phyloP scores from a whole-genome alignment of 1,284 basidiomycete genomes.

The Schizophyllum commune region DNA sequence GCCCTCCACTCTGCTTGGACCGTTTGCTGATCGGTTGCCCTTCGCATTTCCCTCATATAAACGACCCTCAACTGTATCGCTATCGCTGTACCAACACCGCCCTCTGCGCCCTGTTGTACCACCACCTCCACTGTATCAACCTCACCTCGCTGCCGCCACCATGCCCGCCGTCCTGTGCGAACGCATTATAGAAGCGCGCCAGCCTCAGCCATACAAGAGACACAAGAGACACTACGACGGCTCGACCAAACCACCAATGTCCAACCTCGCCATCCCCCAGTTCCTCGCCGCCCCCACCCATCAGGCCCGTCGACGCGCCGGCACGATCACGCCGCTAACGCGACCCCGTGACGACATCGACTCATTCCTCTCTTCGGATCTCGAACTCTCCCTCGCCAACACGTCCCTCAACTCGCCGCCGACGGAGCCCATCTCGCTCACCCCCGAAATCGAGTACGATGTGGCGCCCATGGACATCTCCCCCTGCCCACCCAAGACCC shows the following conservation, averaged over 20 bases:
- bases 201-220: slow-evolving; percentile 35
- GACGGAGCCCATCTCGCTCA: slow-evolving; percentile 33
- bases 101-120: neutral
- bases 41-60: slow-evolving; percentile 21
- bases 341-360: slow-evolving; percentile 50
- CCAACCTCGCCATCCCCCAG: slow-evolving; percentile 34
- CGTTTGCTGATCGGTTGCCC: slow-evolving; percentile 1
- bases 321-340: slow-evolving; percentile 33
- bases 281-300: slow-evolving; percentile 38
- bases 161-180: slow-evolving; percentile 9
- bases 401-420: slow-evolving; percentile 70
- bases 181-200: slow-evolving; percentile 21
- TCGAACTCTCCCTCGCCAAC: slow-evolving; percentile 72
- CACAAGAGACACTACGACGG: slow-evolving; percentile 16
- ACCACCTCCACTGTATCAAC: neutral
- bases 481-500: slow-evolving; percentile 36
- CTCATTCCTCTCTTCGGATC: slow-evolving; percentile 60
- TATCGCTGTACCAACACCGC: neutral
- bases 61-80: neutral
- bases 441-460: slow-evolving; percentile 35
- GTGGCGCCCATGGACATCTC: slow-evolving; percentile 73
- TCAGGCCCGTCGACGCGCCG: slow-evolving; percentile 38
- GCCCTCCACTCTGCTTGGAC: neutral
- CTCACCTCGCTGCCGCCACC: slow-evolving; percentile 5
- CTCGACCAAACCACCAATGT: slow-evolving; percentile 14